These are phyloP conservation scores for Agapanthus africanus DNA, from an alignment of 106 monocot genomes.

Conservation along the genomic window DNA sequence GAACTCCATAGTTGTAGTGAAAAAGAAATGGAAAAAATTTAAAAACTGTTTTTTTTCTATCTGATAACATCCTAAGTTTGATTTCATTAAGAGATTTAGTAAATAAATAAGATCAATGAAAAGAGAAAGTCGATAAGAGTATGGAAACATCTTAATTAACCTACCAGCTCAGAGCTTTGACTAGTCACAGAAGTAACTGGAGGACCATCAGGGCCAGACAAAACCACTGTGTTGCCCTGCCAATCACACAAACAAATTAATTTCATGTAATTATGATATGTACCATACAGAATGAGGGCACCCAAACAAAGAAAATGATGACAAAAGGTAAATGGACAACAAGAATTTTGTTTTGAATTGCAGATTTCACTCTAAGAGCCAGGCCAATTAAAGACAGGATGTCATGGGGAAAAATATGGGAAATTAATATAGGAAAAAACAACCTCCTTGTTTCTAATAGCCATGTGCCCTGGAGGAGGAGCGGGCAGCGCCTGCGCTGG, in stretches of 20 bases:
- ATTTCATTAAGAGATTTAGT: neutral
- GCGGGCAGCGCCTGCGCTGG: slow-evolving; percentile 96
- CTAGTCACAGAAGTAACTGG: slow-evolving; percentile 65
- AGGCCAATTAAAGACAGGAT: neutral
- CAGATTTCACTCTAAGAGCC: neutral
- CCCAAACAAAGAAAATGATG: neutral
- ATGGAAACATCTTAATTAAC: neutral
- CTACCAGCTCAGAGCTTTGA: slow-evolving; percentile 91
- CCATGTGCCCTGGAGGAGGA: slow-evolving; percentile 99
- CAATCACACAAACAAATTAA: slow-evolving; percentile 6
- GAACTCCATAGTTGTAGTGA: neutral
- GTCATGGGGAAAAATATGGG: neutral
- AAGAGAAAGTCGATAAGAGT: neutral
- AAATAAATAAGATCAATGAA: neutral
- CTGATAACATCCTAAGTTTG: neutral
- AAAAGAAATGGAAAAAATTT: neutral
- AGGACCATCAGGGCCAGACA: slow-evolving; percentile 84
- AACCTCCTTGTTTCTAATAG: slow-evolving; percentile 96
- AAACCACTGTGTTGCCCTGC: slow-evolving; percentile 82
- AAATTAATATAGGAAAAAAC: neutral
- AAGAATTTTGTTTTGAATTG: neutral
- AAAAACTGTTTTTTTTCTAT: neutral
- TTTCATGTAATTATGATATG: neutral
- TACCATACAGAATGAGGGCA: neutral
- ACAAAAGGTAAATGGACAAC: neutral